Conservation (phyloP, 495 filamentous ascomycete genomes). For the Symbiotaphrina buchneri region DNA sequence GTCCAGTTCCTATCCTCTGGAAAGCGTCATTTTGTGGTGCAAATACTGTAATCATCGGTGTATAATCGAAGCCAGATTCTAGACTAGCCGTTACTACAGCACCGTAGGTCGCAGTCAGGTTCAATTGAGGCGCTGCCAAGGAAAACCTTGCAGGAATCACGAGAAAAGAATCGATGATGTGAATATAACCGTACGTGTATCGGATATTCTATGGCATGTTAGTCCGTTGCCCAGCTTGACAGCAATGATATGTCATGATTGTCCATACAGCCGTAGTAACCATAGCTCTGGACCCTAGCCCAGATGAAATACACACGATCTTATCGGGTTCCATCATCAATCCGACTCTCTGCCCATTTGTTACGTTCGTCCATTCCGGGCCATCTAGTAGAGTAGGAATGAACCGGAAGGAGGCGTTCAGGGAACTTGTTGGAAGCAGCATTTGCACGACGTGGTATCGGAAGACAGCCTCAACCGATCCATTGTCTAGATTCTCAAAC, state of each 20-base stretch:
- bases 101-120: constrained; percentile 33
- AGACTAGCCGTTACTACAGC: constrained; percentile 25
- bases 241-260: constrained; percentile 9
- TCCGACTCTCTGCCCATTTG: constrained; percentile 22
- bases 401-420: constrained; percentile 21
- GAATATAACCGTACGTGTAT: constrained; percentile 40
- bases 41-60: constrained; percentile 37
- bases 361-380: constrained; percentile 23
- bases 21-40: constrained; percentile 37
- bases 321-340: constrained; percentile 10
- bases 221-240: neutral
- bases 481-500: constrained; percentile 12
- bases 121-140: constrained; percentile 21
- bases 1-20: constrained; percentile 27
- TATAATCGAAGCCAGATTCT: constrained; percentile 15
- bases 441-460: constrained; percentile 45
- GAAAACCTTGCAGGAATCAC: constrained; percentile 28
- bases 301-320: constrained; percentile 9
- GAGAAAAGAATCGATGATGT: constrained; percentile 38
- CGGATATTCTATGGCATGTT: constrained; percentile 21
- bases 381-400: constrained; percentile 30
- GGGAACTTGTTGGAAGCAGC: constrained; percentile 15
- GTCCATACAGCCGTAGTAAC: constrained; percentile 14
- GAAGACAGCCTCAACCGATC: constrained; percentile 21
- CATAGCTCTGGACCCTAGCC: constrained; percentile 7